Conservation (phyloP, 495 filamentous ascomycete species). For the Aspergillus homomorphus region DNA sequence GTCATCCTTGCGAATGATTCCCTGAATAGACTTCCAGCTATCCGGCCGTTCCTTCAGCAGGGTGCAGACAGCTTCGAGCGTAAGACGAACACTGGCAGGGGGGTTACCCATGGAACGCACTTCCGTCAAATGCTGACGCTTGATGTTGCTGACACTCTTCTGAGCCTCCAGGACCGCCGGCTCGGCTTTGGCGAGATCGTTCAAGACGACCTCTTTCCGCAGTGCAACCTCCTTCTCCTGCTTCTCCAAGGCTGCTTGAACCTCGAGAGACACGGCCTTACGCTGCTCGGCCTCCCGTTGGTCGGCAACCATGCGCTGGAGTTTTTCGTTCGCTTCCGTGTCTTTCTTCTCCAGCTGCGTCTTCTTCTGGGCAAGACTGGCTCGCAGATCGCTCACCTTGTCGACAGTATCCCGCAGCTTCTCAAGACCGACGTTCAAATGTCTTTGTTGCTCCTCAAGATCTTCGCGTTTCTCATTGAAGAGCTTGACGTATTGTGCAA, state of each 20-base stretch:
- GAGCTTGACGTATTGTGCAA: slow-evolving; percentile 93
- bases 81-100: slow-evolving; percentile 83
- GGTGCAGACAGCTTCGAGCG: slow-evolving; percentile 92
- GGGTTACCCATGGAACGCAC: slow-evolving; percentile 94
- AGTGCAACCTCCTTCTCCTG: slow-evolving; percentile 85
- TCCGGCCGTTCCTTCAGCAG: slow-evolving; percentile 85
- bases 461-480: slow-evolving; percentile 99
- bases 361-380: slow-evolving; percentile 90
- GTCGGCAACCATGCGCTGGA: slow-evolving; percentile 94
- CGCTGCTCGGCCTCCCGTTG: slow-evolving; percentile 94
- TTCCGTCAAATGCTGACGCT: slow-evolving; percentile 93
- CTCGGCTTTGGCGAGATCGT: slow-evolving; percentile 86
- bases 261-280: slow-evolving; percentile 80
- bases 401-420: slow-evolving; percentile 97
- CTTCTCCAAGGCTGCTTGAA: slow-evolving; percentile 79
- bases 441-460: slow-evolving; percentile 95
- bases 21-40: slow-evolving; percentile 87
- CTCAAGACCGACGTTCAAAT: slow-evolving; percentile 95
- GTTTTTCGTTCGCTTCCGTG: slow-evolving; percentile 91
- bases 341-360: slow-evolving; percentile 89
- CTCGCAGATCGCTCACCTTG: slow-evolving; percentile 89
- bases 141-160: slow-evolving; percentile 96
- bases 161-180: slow-evolving; percentile 91
- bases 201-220: slow-evolving; percentile 79
- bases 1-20: slow-evolving; percentile 82